Conservation (phyloP, 2,329 filamentous ascomycete species). For the Ceratocystis huliohia region DNA sequence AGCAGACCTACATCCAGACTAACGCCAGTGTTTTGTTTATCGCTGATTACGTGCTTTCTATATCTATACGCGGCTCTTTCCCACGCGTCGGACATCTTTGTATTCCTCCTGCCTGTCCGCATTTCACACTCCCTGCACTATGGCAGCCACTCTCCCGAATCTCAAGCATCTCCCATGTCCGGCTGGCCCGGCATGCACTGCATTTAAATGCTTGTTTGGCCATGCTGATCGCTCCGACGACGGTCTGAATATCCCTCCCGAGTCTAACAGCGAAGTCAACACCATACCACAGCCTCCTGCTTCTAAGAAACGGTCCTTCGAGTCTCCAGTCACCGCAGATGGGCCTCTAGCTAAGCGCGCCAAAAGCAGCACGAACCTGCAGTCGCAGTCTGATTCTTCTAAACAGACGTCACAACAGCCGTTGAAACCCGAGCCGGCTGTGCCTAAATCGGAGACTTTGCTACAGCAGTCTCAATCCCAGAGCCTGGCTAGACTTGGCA, state of each 20-base stretch:
- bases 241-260: slow-evolving; percentile 24
- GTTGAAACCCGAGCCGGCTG: neutral
- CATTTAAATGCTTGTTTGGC: slow-evolving; percentile 40
- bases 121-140: neutral
- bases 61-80: neutral
- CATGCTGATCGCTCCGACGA: slow-evolving; percentile 26
- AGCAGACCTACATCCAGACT: neutral
- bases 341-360: slow-evolving; percentile 35
- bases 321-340: slow-evolving; percentile 29
- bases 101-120: neutral
- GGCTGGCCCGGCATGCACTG: slow-evolving; percentile 36
- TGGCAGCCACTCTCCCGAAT: slow-evolving; percentile 20
- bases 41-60: neutral
- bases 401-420: neutral
- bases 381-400: neutral
- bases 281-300: neutral
- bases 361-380: neutral
- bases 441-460: neutral
- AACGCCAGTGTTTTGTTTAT: neutral
- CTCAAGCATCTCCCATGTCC: slow-evolving; percentile 41
- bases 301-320: neutral
- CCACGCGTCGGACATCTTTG: neutral
- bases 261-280: neutral
- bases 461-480: neutral
- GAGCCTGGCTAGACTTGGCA: no score